Percentiles rank a stretch among this genome's conserved stretches.
Conservation (phyloP, 805 yeast species). For the Hyphopichia homilentoma region DNA sequence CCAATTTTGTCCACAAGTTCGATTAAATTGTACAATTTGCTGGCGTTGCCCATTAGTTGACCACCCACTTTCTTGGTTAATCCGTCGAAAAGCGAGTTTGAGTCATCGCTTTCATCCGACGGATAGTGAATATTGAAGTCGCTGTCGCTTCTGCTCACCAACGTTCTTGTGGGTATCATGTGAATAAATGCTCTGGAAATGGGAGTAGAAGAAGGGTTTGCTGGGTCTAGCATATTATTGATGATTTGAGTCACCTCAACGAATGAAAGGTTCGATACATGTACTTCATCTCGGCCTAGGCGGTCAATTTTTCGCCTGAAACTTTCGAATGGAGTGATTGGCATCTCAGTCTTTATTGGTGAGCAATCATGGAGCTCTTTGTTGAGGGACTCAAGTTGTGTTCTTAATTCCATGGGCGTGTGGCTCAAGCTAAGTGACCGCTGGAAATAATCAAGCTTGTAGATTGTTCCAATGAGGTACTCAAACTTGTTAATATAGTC, state of each 20-base stretch:
- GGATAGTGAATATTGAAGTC: slow-evolving; percentile 7
- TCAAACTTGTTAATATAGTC: slow-evolving; percentile 7
- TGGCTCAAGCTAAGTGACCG: slow-evolving; percentile 2
- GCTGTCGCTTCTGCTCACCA: slow-evolving; percentile 11
- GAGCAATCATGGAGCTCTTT: slow-evolving; percentile 1
- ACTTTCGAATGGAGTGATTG: not conserved
- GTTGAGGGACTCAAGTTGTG: not conserved
- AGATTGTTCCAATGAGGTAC: slow-evolving; percentile 5
- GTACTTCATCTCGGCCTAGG: not conserved
- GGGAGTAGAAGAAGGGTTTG: not conserved
- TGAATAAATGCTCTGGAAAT: slow-evolving; percentile 7
- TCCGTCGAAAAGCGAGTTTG: slow-evolving; percentile 19
- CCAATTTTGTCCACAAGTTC: slow-evolving; percentile 20
- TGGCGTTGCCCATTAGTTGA: slow-evolving; percentile 19
- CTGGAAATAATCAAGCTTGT: slow-evolving; percentile 7
- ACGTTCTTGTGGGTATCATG: slow-evolving; percentile 12
- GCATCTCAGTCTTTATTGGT: not conserved
- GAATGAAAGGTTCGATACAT: not conserved
- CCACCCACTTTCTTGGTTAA: slow-evolving; percentile 17
- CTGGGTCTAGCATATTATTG: not conserved
- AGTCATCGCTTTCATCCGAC: slow-evolving; percentile 20
- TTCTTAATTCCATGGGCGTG: slow-evolving; percentile 1
- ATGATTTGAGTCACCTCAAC: not conserved
- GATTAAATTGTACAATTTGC: slow-evolving; percentile 21
- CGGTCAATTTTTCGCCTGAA: not conserved